These are phyloP conservation scores for Arctium lappa DNA, from an alignment of 129 eudicot species.

Conservation along the genomic window DNA sequence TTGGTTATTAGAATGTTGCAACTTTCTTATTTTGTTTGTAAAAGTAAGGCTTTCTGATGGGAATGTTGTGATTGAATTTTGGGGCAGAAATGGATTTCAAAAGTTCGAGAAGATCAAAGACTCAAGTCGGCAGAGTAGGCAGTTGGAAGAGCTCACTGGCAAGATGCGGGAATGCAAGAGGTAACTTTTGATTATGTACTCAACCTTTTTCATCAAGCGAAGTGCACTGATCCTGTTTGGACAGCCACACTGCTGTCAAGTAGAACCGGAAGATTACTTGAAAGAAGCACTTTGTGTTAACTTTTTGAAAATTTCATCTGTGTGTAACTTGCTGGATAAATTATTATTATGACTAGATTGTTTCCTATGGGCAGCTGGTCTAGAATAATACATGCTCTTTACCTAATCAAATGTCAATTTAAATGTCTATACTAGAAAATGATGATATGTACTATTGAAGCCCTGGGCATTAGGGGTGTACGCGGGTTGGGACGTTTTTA, in stretches of 20 bases:
- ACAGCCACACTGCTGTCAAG: neutral
- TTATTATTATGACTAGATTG: neutral
- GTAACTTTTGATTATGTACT: constrained; percentile 30
- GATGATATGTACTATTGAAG: neutral
- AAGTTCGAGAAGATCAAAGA: constrained; percentile 94
- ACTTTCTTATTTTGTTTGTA: neutral
- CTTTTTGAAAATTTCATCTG: neutral
- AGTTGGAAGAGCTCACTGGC: constrained; percentile 95
- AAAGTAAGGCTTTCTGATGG: neutral
- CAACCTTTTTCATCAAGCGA: neutral
- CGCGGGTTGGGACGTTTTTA: no score
- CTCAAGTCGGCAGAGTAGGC: constrained; percentile 80
- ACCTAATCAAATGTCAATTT: neutral
- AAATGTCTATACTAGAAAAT: neutral
- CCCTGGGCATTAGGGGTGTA: neutral
- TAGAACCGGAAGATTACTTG: neutral
- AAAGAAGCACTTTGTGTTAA: constrained; percentile 1
- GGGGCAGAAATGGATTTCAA: constrained; percentile 88
- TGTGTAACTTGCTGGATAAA: neutral
- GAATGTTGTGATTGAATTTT: constrained; percentile 15
- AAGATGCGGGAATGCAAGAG: constrained; percentile 97
- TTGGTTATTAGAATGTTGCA: neutral
- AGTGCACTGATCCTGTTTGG: neutral
- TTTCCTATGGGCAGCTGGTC: neutral
- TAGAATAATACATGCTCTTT: neutral